phyloP scores from a whole-genome alignment of 169 alveolate genomes.

The Perkinsus chesapeaki region DNA sequence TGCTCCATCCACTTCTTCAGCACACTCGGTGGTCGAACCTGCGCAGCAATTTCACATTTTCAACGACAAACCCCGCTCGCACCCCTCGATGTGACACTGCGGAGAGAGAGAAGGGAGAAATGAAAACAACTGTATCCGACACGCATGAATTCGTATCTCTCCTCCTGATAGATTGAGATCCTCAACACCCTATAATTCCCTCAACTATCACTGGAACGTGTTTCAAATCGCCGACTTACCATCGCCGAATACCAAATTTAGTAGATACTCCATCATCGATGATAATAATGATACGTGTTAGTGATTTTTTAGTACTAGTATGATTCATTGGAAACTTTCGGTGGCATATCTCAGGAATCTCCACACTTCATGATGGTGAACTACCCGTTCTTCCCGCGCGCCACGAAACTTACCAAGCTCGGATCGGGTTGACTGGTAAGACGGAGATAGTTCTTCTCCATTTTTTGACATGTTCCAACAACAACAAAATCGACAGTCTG shows the following conservation, averaged over 20 bases:
- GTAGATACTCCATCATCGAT: no score
- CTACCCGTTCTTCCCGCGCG: not conserved
- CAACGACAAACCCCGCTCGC: not conserved
- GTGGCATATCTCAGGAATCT: not conserved
- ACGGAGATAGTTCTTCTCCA: constrained; percentile 24
- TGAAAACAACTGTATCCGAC: not conserved
- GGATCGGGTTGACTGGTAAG: constrained; percentile 30
- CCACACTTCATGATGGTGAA: not conserved
- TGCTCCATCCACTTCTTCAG: not conserved
- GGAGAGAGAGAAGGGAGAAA: not conserved
- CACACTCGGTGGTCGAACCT: not conserved
- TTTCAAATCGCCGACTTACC: no score
- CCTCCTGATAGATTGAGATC: no score
- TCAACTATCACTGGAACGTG: no score
- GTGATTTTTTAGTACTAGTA: not conserved
- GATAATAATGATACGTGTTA: no score
- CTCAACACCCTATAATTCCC: no score
- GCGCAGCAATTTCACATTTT: not conserved
- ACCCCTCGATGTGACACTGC: constrained; percentile 14
- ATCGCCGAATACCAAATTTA: no score
- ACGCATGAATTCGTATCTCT: no score
- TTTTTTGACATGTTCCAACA: constrained; percentile 13
- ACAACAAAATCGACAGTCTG: not conserved
- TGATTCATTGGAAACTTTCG: not conserved
- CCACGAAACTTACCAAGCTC: constrained; percentile 5